Evolutionary conservation across 2,329 filamentous ascomycete species (phyloP), one percentile per base, ranked within the genome.

Genomic region (Pseudogymnoascus sp.): DNA sequence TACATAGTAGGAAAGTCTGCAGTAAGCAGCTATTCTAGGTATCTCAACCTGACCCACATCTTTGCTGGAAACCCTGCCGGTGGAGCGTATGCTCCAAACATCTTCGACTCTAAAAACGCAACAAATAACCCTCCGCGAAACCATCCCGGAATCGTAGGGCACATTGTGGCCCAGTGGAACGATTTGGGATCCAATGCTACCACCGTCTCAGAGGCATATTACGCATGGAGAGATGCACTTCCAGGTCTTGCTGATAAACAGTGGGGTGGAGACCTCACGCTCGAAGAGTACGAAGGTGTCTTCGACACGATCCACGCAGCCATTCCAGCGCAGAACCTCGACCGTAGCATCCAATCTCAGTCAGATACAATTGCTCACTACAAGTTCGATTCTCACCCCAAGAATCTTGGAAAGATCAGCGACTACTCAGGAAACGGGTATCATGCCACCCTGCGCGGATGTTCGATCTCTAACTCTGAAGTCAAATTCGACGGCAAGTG

Each of bases 141-240:
- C 2, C 76, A 75, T 33, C 72, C 76, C 0, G 71, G 73, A 1
- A 75, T 83, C 1, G 74, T 79, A 2, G 82, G 82, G 0, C 76
- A 80, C 24, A 76, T 84, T 29, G 74, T 77, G 2, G 77, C 82
- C 1, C 70, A 81, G 4, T 83, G 82, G 82, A 83, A 83, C 64
- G 81, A 84, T 65, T 82, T 79, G 60, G 81, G 81, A 1, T 73
- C 78, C 0, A 82, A 83, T 65, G 77, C 80, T 2, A 77, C 78
- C 0, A 79, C 79, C 0, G 80, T 80, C 63, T 76, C 79, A 1
- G 81, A 84, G 68, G 76, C 79, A 0, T 84, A 81, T 65, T 82
- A 82, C 65, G 75, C 80, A 1, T 79, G 81, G 71, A 74, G 77
- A 1, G 72, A 79, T n/a, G 79, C 79, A 0, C 76, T 83, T 16